phyloP scores from a whole-genome alignment of 495 filamentous ascomycete species.

The Amphirosellinia nigrospora region DNA sequence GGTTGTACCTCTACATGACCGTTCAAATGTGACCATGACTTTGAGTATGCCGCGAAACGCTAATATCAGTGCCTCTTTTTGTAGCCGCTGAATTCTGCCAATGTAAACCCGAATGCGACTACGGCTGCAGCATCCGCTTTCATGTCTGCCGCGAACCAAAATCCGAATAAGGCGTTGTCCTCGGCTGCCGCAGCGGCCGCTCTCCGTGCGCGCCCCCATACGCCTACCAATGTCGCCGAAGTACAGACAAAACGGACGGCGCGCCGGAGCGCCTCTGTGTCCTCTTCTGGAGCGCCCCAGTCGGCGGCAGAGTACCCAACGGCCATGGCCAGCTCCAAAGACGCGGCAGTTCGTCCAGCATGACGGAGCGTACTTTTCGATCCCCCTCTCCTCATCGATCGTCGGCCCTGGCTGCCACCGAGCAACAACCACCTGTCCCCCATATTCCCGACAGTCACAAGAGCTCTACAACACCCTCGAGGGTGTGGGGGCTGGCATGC shows the following conservation, averaged over 20 bases:
- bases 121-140: conserved; percentile 83
- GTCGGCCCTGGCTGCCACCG: conserved; percentile 28
- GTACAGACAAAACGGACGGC: conserved; percentile 86
- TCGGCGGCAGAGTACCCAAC: conserved; percentile 47
- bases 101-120: conserved; percentile 72
- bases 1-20: neutral
- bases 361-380: conserved; percentile 86
- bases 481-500: conserved; percentile 38
- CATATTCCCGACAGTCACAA: conserved; percentile 59
- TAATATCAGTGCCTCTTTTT: conserved; percentile 22
- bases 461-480: conserved; percentile 30
- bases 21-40: neutral
- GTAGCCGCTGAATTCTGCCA: conserved; percentile 64
- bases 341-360: conserved; percentile 74
- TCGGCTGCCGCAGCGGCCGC: conserved; percentile 85
- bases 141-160: conserved; percentile 64
- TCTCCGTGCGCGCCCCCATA: conserved; percentile 73
- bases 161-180: conserved; percentile 66
- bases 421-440: conserved; percentile 75
- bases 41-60: conserved; percentile 11
- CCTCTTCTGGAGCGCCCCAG: conserved; percentile 64
- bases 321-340: conserved; percentile 59
- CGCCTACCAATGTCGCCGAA: conserved; percentile 77
- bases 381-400: conserved; percentile 65
- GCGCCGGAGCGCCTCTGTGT: conserved; percentile 70